Evolutionary conservation across 2,329 filamentous ascomycete species (phyloP).

Genomic region (Davidsoniella australis): DNA sequence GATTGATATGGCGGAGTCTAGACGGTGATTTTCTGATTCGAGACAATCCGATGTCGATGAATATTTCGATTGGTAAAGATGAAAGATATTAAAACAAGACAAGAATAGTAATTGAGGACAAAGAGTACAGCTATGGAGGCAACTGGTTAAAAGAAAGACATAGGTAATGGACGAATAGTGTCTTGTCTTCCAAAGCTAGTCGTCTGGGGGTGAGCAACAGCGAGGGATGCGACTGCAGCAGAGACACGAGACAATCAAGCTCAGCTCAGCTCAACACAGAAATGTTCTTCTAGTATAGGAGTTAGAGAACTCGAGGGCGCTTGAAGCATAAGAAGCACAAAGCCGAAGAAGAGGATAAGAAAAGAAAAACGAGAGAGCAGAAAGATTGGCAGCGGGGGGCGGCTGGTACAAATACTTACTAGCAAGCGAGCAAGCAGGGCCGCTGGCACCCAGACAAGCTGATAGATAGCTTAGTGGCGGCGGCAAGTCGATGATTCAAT

Average conservation of each 20-base stretch:
- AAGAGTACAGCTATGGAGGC: background rate
- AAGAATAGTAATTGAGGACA: constrained; percentile 7
- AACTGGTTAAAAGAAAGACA: constrained; percentile 14
- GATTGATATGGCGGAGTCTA: too few species aligned
- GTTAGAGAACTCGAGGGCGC: background rate
- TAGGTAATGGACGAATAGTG: background rate
- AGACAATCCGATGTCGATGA: too few species aligned
- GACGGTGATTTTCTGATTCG: too few species aligned
- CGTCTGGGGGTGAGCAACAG: background rate
- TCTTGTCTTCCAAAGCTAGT: too few species aligned
- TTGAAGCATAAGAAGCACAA: constrained; percentile 14
- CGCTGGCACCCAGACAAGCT: too few species aligned
- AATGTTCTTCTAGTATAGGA: background rate
- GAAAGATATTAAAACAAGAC: background rate
- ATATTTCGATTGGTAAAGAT: background rate
- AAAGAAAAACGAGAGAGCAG: constrained; percentile 4
- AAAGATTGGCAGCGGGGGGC: constrained; percentile 1
- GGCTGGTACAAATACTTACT: background rate
- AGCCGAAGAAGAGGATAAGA: constrained; percentile 13
- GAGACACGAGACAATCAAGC: constrained; percentile 4
- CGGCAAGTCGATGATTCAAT: background rate
- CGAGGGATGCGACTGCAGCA: constrained; percentile 2
- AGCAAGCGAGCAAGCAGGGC: too few species aligned
- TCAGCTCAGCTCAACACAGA: background rate
- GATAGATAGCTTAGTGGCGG: too few species aligned